Percentiles rank a stretch among this genome's conserved stretches.
Evolutionary conservation across 2,329 filamentous ascomycete genomes (phyloP).

Genomic region (Fusarium gaditjirri): DNA sequence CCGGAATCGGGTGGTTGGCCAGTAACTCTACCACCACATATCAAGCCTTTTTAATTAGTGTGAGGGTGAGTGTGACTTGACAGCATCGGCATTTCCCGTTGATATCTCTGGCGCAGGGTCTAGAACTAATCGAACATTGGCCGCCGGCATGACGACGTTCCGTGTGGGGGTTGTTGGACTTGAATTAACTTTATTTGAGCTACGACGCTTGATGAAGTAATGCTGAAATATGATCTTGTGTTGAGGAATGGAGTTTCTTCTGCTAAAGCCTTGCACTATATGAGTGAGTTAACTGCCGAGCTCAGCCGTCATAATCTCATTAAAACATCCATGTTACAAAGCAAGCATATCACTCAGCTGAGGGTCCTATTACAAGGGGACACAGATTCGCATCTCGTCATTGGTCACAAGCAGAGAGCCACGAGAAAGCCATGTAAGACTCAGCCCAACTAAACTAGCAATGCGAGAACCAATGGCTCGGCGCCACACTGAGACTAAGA

Average conservation of each 20-base stretch:
- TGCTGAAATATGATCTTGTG: background rate
- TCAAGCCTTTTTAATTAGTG: constrained; percentile 12
- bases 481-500: constrained; percentile 22
- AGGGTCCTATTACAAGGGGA: constrained; percentile 7
- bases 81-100: constrained; percentile 27
- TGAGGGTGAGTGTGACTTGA: constrained; percentile 8
- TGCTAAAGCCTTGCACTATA: no score
- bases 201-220: background rate
- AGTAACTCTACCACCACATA: constrained; percentile 31
- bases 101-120: constrained; percentile 6
- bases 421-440: constrained; percentile 40
- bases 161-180: constrained; percentile 8
- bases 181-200: constrained; percentile 7
- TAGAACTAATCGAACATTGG: constrained; percentile 16
- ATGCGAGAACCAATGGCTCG: constrained; percentile 32
- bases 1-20: constrained; percentile 9
- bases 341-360: constrained; percentile 22
- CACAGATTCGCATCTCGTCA: constrained; percentile 1
- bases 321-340: background rate
- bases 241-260: background rate
- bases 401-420: constrained; percentile 24
- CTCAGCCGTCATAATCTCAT: background rate
- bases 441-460: constrained; percentile 35
- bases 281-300: background rate
- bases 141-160: constrained; percentile 17